Evolutionary conservation across 352 stramenopile genomes (phyloP).

Genomic region (Phytophthora multivora): DNA sequence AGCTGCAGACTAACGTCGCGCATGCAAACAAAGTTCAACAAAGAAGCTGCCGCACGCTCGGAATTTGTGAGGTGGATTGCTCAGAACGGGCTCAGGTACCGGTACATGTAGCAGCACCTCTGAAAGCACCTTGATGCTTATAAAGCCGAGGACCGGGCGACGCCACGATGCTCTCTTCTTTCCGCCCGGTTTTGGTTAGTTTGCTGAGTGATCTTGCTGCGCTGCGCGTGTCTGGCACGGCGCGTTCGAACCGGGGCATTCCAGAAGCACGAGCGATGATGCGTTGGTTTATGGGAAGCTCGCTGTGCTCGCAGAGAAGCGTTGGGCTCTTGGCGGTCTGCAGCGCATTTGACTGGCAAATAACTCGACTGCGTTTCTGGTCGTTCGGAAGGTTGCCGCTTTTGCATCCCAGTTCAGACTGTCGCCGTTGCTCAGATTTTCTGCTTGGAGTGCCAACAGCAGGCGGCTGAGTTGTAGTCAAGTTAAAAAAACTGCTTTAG

Average conservation of each 20-base stretch:
- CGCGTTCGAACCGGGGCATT: neutral
- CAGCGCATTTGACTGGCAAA: slow-evolving; percentile 11
- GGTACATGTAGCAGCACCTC: neutral
- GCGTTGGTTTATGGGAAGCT: slow-evolving; percentile 13
- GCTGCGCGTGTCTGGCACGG: slow-evolving; percentile 14
- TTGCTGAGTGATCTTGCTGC: slow-evolving; percentile 17
- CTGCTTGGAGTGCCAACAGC: slow-evolving; percentile 14
- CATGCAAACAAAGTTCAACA: slow-evolving; percentile 24
- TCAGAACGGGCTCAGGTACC: slow-evolving; percentile 7
- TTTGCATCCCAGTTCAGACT: neutral
- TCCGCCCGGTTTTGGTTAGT: slow-evolving; percentile 5
- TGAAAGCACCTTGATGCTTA: neutral
- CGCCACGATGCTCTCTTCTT: slow-evolving; percentile 5
- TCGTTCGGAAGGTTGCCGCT: neutral
- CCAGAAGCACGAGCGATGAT: slow-evolving; percentile 16
- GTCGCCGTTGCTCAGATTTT: slow-evolving; percentile 10
- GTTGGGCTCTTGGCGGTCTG: slow-evolving; percentile 8
- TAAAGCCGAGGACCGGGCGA: slow-evolving; percentile 10
- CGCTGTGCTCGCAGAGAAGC: slow-evolving; percentile 1
- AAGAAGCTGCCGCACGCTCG: slow-evolving; percentile 13
- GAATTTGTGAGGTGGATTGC: slow-evolving; percentile 17
- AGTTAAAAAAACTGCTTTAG: slow-evolving; percentile 3
- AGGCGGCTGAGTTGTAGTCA: neutral
- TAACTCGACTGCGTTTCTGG: slow-evolving; percentile 7
- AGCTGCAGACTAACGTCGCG: slow-evolving; percentile 11